These are phyloP conservation scores for Microsporum canis DNA, from an alignment of 2,329 filamentous ascomycete genomes.

Conservation along the genomic window DNA sequence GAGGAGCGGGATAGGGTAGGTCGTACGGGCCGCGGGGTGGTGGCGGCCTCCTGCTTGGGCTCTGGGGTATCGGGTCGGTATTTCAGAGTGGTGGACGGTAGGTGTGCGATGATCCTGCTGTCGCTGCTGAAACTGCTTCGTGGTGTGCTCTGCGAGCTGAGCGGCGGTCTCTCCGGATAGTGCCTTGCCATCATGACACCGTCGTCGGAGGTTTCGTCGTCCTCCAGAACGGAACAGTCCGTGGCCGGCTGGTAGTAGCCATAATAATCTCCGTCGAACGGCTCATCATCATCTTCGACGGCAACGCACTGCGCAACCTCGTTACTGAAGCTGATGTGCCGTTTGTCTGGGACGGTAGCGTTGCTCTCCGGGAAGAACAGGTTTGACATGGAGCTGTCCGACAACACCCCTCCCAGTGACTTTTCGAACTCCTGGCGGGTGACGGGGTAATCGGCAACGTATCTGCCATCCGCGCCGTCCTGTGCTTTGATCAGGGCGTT, in stretches of 20 bases:
- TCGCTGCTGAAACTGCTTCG: constrained; percentile 49
- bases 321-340: constrained; percentile 93
- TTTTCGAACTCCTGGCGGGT: constrained; percentile 59
- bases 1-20: constrained; percentile 6
- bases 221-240: constrained; percentile 38
- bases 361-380: not conserved
- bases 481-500: constrained; percentile 78
- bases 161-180: constrained; percentile 37
- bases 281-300: constrained; percentile 58
- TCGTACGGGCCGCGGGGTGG: constrained; percentile 3
- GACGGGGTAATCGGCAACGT: constrained; percentile 47
- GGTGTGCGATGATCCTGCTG: constrained; percentile 75
- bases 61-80: constrained; percentile 34
- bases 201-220: constrained; percentile 59
- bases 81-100: constrained; percentile 80
- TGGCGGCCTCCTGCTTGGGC: constrained; percentile 1
- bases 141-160: constrained; percentile 42
- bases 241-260: constrained; percentile 26
- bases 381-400: not conserved
- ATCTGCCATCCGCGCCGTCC: constrained; percentile 47
- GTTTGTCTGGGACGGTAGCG: constrained; percentile 33
- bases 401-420: constrained; percentile 25
- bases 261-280: constrained; percentile 19
- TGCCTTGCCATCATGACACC: constrained; percentile 66
- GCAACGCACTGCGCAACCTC: constrained; percentile 94